A percentile compares a stretch with the other conserved stretches of the same genome.
Evolutionary conservation across 1,284 basidiomycete genomes (phyloP).

Genomic region (Moesziomyces sp.): DNA sequence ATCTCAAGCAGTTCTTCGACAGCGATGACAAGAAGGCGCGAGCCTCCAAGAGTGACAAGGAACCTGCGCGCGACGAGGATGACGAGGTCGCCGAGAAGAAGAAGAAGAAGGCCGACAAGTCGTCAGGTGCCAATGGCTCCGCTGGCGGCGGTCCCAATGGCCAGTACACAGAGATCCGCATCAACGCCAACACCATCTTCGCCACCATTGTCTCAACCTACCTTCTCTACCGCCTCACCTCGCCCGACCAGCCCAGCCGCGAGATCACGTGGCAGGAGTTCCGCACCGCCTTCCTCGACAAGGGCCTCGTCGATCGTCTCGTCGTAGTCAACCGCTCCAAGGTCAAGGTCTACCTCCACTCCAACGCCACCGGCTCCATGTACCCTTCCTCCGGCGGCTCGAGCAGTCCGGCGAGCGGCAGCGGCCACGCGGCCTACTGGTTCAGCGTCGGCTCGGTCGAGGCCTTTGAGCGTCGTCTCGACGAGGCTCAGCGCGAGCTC

Average conservation of each 20-base stretch:
- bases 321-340: slow-evolving; percentile 90
- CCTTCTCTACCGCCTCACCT: slow-evolving; percentile 75
- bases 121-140: slow-evolving; percentile 29
- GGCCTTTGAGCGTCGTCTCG: slow-evolving; percentile 92
- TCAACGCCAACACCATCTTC: slow-evolving; percentile 63
- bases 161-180: slow-evolving; percentile 54
- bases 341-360: slow-evolving; percentile 84
- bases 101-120: slow-evolving; percentile 38
- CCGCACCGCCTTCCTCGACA: slow-evolving; percentile 91
- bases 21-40: slow-evolving; percentile 35
- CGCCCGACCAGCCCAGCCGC: slow-evolving; percentile 73
- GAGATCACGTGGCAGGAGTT: slow-evolving; percentile 99
- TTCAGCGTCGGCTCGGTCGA: slow-evolving; percentile 99
- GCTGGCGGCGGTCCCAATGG: slow-evolving; percentile 37
- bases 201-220: slow-evolving; percentile 74
- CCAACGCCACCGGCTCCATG: slow-evolving; percentile 81
- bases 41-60: slow-evolving; percentile 32
- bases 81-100: slow-evolving; percentile 31
- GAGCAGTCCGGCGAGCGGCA: slow-evolving; percentile 19
- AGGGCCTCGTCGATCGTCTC: slow-evolving; percentile 94
- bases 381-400: slow-evolving; percentile 32
- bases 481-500: slow-evolving; percentile 91
- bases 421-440: slow-evolving; percentile 74
- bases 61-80: slow-evolving; percentile 30
- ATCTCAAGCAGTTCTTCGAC: slow-evolving; percentile 60